Evolutionary conservation across 345 rosid species (phyloP), one percentile per base, ranked within the genome.

Genomic region (Euphorbia lathyris): DNA sequence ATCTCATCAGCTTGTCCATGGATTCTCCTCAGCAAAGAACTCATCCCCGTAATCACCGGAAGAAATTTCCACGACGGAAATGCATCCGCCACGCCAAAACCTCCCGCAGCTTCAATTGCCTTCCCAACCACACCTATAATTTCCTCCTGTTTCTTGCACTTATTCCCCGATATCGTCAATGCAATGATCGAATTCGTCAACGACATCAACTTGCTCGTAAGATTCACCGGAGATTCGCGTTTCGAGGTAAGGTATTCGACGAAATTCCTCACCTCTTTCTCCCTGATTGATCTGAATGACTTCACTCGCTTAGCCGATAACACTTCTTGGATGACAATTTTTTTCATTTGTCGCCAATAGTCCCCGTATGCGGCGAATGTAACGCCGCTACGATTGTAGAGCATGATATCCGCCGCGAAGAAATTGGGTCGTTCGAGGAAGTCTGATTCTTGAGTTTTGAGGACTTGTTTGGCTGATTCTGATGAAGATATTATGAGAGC

Each of bases 81-180:
- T 9, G 62, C n/a, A 59, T 70, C 73, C 5, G 58, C 62, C 9
- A 47, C 14, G 34, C 36, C 43, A 1, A 70, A 59, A 7, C 73
- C 58, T 48, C 69, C 42, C 3, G 63, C 51, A 32, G 63, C 59
- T 25, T n/a, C 36, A 3, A 34, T 10, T 0, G 34, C 48, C 42
- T 70, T 80, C 9, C 5, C 3, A 12, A 36, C 27, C 8, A 52
- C 2, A 3, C 29, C 3, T 4, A 82, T 65, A 52, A 78, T 73
- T 27, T 61, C 27, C 36, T 77, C 77, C 38, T 76, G 81, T 19
- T 40, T 72, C 0, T 57, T 57, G 57, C 30, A 45, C 64, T 57
- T 68, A 36, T 55, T 58, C 1, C 78, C 80, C 47, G 79, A 69
- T 2, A 80, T 78, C 7, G 72, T 64, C 30, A 76, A 67, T 1